These are phyloP conservation scores for Mortierella sp. DNA, from an alignment of 371 early-diverging fungal species.

Conservation along the genomic window DNA sequence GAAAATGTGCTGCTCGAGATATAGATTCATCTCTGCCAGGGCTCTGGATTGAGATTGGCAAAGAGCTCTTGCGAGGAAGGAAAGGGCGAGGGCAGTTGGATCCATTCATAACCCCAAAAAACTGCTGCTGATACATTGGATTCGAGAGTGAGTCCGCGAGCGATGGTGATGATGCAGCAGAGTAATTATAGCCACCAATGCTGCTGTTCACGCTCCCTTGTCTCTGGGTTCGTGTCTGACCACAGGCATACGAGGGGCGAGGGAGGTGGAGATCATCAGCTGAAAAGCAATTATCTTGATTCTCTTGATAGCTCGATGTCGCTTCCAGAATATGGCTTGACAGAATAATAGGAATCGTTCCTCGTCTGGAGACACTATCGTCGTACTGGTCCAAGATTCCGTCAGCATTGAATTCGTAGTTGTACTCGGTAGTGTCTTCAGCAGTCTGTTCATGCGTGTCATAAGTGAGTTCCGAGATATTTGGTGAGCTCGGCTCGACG, in stretches of 20 bases:
- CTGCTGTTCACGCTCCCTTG: constrained; percentile 53
- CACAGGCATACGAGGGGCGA: constrained; percentile 38
- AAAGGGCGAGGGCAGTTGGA: not conserved
- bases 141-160: constrained; percentile 55
- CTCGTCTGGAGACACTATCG: constrained; percentile 24
- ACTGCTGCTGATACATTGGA: constrained; percentile 52
- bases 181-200: constrained; percentile 44
- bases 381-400: not conserved
- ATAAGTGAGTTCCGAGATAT: constrained; percentile 14
- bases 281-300: constrained; percentile 3
- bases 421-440: not conserved
- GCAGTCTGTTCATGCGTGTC: not conserved
- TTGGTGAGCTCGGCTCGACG: constrained; percentile 42
- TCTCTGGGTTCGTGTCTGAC: constrained; percentile 41
- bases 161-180: constrained; percentile 44
- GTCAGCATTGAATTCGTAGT: not conserved
- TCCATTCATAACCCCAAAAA: constrained; percentile 8
- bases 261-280: constrained; percentile 31
- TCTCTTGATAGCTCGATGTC: constrained; percentile 2
- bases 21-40: constrained; percentile 13
- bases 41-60: constrained; percentile 24
- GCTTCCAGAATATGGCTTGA: constrained; percentile 30
- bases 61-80: constrained; percentile 37
- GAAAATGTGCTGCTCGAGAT: not conserved
- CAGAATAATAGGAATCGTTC: constrained; percentile 39